Base-by-base conservation (phyloP, 805 yeast species). In the Kodamaea hsintzibuensis region DNA sequence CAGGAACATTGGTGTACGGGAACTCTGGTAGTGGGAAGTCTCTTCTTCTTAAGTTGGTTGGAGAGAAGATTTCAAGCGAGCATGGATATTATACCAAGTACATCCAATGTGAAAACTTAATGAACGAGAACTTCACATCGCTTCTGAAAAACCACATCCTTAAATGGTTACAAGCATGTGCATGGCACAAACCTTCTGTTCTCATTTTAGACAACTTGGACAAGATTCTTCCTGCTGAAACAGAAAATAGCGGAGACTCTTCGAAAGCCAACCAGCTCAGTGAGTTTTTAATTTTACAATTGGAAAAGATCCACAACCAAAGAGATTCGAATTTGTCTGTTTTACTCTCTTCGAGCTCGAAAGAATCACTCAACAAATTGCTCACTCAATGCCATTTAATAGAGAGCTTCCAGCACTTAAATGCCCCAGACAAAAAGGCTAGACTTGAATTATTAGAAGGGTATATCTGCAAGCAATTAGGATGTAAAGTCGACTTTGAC, bases 1-100 rank as follows among this genome's bases (percentile, higher is more conserved):
- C 78, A 7, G 89, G 93, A 1, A 72, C 84, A 0, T 70, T 91
- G 51, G 62, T 92, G 0, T 79, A 83, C 59, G 98, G 98, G 0
- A 70, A 84, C 18, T 74, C 89, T 1, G 98, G 97, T 0, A 81
- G 90, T 56, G 98, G 98, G 0, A 93, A 93, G 65, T 74, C 95
- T 0, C 69, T 83, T 1, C 56, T 87, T 1, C 62, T 84, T 13
- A 67, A 75, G 2, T 71, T 77, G 22, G 64, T 88, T 0, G 61
- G 76, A 0, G 54, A 70, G 1, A 60, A 61, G 8, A 62, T 88
- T 6, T 55, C 63, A 7, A 50, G 66, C 1, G 64, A 71, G 2
- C 66, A 76, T 38, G 81, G 85, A 10, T 79, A 77, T 62, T 68
- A 66, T 50, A 66, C 84, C 30, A 77, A 79, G 59, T 62, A 76